Conservation (phyloP, 2,329 filamentous ascomycete genomes). For the Keithomyces neogunnii region DNA sequence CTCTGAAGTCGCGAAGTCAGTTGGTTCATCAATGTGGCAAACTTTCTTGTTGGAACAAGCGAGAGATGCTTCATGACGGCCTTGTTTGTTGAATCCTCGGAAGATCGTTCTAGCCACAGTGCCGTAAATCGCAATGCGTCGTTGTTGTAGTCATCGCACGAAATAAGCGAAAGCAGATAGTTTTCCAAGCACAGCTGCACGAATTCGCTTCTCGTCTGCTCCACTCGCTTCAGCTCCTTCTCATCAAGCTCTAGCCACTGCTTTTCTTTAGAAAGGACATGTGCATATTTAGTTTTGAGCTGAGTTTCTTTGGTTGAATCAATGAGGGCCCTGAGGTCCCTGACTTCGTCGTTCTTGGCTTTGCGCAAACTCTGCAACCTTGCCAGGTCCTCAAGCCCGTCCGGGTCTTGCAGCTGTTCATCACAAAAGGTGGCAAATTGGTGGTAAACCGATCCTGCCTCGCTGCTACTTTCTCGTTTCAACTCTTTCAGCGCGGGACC, state of each 20-base stretch:
- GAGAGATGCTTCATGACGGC: conserved; percentile 63
- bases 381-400: conserved; percentile 74
- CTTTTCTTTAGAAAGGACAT: conserved; percentile 62
- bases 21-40: conserved; percentile 90
- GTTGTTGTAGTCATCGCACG: conserved; percentile 82
- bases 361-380: conserved; percentile 72
- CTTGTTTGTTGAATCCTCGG: conserved; percentile 66
- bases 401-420: conserved; percentile 80
- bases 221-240: conserved; percentile 72
- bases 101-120: conserved; percentile 83
- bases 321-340: conserved; percentile 58
- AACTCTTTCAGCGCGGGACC: conserved; percentile 77
- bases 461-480: conserved; percentile 54
- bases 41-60: conserved; percentile 81
- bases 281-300: conserved; percentile 46
- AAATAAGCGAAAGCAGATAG: conserved; percentile 75
- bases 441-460: conserved; percentile 84
- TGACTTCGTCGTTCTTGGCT: conserved; percentile 73
- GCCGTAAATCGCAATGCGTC: conserved; percentile 88
- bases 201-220: conserved; percentile 69
- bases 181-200: conserved; percentile 87
- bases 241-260: conserved; percentile 88
- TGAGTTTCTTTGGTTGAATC: conserved; percentile 41
- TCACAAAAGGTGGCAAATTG: conserved; percentile 96
- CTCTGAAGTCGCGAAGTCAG: conserved; percentile 85